Base-by-base conservation (phyloP, 108 stramenopile species). In the Chaetoceros tenuissimus region DNA sequence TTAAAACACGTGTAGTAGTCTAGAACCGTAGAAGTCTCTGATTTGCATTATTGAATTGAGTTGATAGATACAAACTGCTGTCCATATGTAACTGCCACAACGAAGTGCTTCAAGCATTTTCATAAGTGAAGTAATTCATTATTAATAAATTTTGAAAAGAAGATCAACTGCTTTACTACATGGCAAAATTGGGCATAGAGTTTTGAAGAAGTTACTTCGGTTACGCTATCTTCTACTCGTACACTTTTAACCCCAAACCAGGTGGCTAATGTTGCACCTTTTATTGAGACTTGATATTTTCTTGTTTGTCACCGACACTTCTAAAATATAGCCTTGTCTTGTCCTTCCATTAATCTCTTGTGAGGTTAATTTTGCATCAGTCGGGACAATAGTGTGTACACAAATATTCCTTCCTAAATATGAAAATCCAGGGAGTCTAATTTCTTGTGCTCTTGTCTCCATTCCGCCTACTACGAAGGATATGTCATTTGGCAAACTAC, bases 321-420 rank as follows among this genome's bases (percentile, higher is more conserved):
- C 34, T 10, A 40, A 13, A 5, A 40, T 5, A 40, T 10, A 40
- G 5, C 34, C 34, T 10, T 40, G 8, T n/a, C n/a, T 40, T 24
- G 40, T 16, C 18, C 51, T n/a, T 2, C 45, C 19, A 21, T 49
- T 48, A 0, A 46, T 43, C 63, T 25, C 3, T 31, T 31, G 20
- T 29, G 70, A 79, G 55, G 80, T 55, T 1, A 51, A 29, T n/a
- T n/a, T n/a, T 3, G 78, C 69, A 23, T 50, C 24, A 0, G 22
- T 17, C 22, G 80, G 81, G 45, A 80, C 64, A 10, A 44, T 13
- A 18, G 80, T 29, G 28, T 72, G 44, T 10, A 68, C 40, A 48
- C 80, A 86, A 30, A 86, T 56, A n/a, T 67, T 67, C 56, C 72
- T 63, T 34, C 81, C 79, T 60, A 81, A 66, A 47, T 75, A 86